Evolutionary conservation across 1,139 yeast species (phyloP).

Genomic region (Hyphopichia fennica): DNA sequence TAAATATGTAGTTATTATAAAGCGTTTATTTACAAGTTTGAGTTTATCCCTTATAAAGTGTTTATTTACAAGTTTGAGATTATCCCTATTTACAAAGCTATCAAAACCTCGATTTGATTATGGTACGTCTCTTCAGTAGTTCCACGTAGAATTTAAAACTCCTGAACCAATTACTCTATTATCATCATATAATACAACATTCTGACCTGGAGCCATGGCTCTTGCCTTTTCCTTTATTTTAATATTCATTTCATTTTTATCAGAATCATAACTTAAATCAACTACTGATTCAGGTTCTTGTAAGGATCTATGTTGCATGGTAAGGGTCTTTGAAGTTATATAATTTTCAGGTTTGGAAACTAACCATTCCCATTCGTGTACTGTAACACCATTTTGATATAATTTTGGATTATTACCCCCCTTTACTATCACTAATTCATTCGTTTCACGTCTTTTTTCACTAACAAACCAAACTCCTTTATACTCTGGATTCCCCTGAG

Average conservation of each 20-base stretch:
- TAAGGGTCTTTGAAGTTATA: conserved; percentile 20
- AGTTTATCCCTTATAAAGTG: no score
- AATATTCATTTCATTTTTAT: conserved; percentile 21
- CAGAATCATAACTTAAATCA: conserved; percentile 10
- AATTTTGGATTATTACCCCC: conserved; percentile 68
- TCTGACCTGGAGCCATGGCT: conserved; percentile 92
- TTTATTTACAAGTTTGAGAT: no score
- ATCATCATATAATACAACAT: conserved; percentile 67
- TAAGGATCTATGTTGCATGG: conserved; percentile 69
- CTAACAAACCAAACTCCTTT: conserved; percentile 87
- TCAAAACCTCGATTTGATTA: no score
- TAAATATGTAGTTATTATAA: no score
- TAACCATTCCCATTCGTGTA: conserved; percentile 55
- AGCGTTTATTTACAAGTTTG: no score
- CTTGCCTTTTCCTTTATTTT: conserved; percentile 46
- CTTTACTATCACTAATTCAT: conserved; percentile 75
- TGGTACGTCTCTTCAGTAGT: not conserved
- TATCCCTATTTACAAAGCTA: not conserved
- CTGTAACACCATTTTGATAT: conserved; percentile 44
- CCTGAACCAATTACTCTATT: conserved; percentile 83
- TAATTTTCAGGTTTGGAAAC: conserved; percentile 15
- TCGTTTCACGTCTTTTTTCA: conserved; percentile 60
- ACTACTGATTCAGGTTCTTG: conserved; percentile 50
- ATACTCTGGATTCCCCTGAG: conserved; percentile 76
- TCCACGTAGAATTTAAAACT: conserved; percentile 7